Evolutionary conservation across 2,329 filamentous ascomycete genomes (phyloP), one percentile per base, ranked within the genome.

Genomic region (Epichloe uncinata): DNA sequence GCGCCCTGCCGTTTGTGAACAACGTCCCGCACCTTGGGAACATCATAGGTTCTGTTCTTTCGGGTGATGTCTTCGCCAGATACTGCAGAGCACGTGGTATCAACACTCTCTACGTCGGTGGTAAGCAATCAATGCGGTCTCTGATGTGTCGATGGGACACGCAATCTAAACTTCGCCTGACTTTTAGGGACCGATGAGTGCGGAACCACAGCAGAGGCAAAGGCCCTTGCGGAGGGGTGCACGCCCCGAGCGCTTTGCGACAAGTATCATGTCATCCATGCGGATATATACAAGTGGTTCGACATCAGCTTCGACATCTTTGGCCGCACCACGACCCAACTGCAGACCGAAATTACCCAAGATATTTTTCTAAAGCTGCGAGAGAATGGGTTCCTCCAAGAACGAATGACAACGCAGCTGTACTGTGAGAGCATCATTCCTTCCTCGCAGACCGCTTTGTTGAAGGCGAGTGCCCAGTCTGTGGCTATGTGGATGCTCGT

Each of bases 251-350:
- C 87, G 62, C 77, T 94, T 5, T 94, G 88, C 70, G 78, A 84
- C 66, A 90, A 94, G 69, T 94, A 90, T 72, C 84, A 89, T 69
- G 79, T 79, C 56, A 79, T 91, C 47, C 88, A 94, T 68, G 79
- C 85, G 56, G 85, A 84, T 46, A 83, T 93, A 55, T 94, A 95
- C 67, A 76, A 90, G 63, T 94, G 87, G 85, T 95, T 95, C 69
- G 79, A 87, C 60, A 88, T 95, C 61, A 80, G 75, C 45, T 95
- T 95, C 62, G 88, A 95, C 68, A 82, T 87, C 65, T 95, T 94
- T 61, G 89, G 88, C 51, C 82, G 87, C 48, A 95, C 89, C 5
- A 86, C 87, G 2, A 95, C 88, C 12, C 68, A 78, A 50, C 77
- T 88, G 59, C 88, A 95, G 66, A 94, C 87, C 18, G 78, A 85